Evolutionary conservation across 2,329 filamentous ascomycete genomes (phyloP).

Genomic region (Xylariaceae sp.): DNA sequence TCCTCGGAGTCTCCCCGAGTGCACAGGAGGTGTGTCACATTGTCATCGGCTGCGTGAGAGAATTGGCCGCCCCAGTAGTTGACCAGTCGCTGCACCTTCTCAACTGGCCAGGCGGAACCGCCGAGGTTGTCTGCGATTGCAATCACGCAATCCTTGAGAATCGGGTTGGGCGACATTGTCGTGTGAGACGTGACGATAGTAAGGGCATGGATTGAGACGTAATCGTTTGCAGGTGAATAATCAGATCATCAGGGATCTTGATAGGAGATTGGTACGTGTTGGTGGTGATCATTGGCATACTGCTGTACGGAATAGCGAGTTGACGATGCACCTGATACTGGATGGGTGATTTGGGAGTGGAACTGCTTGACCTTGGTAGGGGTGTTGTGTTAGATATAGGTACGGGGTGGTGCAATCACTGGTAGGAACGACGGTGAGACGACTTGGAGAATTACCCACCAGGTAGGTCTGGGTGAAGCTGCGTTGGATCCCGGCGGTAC

Average conservation of each 20-base stretch:
- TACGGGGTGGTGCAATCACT: too few species aligned
- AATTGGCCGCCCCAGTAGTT: slow-evolving; percentile 57
- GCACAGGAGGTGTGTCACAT: slow-evolving; percentile 70
- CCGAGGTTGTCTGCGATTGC: slow-evolving; percentile 57
- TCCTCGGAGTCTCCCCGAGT: slow-evolving; percentile 58
- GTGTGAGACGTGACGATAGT: background rate
- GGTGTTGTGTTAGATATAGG: too few species aligned
- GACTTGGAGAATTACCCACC: too few species aligned
- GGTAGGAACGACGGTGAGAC: too few species aligned
- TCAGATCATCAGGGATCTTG: too few species aligned
- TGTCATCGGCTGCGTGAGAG: slow-evolving; percentile 44
- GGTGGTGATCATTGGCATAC: too few species aligned
- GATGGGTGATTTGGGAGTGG: too few species aligned
- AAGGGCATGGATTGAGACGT: background rate
- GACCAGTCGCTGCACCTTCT: slow-evolving; percentile 64
- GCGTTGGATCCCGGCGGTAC: background rate
- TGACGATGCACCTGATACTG: too few species aligned
- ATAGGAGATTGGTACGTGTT: too few species aligned
- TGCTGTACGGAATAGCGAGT: too few species aligned
- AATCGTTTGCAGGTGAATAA: too few species aligned
- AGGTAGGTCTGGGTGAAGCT: background rate
- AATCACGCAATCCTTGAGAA: slow-evolving; percentile 51
- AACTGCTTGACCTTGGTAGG: too few species aligned
- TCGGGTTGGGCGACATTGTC: background rate
- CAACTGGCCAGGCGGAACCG: slow-evolving; percentile 39